Percentiles rank a stretch among this genome's conserved stretches.
Conservation (phyloP, 2,329 filamentous ascomycete genomes). For the Aschersonia sp. region DNA sequence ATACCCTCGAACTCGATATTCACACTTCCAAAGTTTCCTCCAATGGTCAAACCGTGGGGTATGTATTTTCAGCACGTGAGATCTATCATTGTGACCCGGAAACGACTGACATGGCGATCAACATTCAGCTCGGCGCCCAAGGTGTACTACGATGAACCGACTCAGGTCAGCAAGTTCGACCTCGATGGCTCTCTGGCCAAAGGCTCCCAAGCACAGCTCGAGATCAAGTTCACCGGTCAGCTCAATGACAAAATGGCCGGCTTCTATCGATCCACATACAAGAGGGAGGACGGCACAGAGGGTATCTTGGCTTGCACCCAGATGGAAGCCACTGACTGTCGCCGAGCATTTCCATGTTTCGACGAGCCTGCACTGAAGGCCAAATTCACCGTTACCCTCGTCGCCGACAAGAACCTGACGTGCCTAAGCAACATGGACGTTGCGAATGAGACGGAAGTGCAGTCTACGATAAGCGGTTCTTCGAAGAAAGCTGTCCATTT, state of each 20-base stretch:
- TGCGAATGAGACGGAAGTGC: constrained; percentile 58
- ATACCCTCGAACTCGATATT: constrained; percentile 77
- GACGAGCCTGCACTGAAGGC: constrained; percentile 92
- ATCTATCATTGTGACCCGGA: background rate
- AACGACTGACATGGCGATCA: background rate
- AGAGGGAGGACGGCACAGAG: constrained; percentile 61
- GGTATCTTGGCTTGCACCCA: constrained; percentile 82
- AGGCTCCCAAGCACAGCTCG: constrained; percentile 56
- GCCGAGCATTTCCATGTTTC: constrained; percentile 89
- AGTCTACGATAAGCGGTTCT: constrained; percentile 16
- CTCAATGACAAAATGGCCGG: constrained; percentile 94
- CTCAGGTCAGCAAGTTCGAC: constrained; percentile 68
- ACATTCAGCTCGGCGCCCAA: constrained; percentile 9
- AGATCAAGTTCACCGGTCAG: constrained; percentile 52
- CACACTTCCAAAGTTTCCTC: constrained; percentile 39
- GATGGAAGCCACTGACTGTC: constrained; percentile 92
- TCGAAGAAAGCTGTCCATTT: constrained; percentile 72
- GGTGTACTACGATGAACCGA: constrained; percentile 63
- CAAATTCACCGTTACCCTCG: constrained; percentile 76
- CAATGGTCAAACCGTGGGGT: constrained; percentile 36
- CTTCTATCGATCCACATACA: constrained; percentile 93
- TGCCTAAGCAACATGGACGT: constrained; percentile 97
- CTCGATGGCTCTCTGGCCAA: constrained; percentile 61
- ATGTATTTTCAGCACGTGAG: background rate
- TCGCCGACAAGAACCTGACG: constrained; percentile 81